Conservation (phyloP, 2,329 filamentous ascomycete species). For the Talaromyces sp. region DNA sequence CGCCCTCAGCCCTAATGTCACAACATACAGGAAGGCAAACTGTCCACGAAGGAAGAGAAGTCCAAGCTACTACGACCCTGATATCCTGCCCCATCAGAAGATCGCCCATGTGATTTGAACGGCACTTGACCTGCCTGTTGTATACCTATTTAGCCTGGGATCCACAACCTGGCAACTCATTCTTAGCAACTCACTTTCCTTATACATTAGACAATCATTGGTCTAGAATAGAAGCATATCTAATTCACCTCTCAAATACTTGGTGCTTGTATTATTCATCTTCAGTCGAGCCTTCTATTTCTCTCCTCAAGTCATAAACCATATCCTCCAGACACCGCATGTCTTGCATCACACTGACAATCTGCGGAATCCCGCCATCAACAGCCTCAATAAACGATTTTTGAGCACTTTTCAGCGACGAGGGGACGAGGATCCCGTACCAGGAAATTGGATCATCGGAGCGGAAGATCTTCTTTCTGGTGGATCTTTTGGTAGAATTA, state of each 20-base stretch:
- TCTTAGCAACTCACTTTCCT: constrained; percentile 11
- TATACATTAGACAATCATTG: not conserved
- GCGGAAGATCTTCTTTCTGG: constrained; percentile 24
- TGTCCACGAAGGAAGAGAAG: constrained; percentile 9
- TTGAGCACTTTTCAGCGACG: constrained; percentile 44
- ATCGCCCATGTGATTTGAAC: not conserved
- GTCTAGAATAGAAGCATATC: not conserved
- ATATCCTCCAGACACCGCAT: constrained; percentile 43
- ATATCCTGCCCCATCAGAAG: constrained; percentile 10
- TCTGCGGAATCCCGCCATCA: constrained; percentile 33
- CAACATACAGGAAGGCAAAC: constrained; percentile 13
- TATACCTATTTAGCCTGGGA: constrained; percentile 52
- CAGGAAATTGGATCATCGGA: constrained; percentile 45
- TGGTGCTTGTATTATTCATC: not conserved
- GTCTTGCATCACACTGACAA: constrained; percentile 38
- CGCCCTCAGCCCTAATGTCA: constrained; percentile 16
- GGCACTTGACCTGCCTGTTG: constrained; percentile 60
- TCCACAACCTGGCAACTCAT: not conserved
- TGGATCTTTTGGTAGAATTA: constrained; percentile 13
- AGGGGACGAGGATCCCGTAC: constrained; percentile 50
- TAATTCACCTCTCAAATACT: not conserved
- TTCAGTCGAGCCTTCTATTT: constrained; percentile 19
- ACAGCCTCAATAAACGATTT: constrained; percentile 41
- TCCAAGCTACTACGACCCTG: constrained; percentile 15
- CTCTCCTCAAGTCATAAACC: constrained; percentile 31